Evolutionary conservation across 305 asterid species (phyloP), one percentile per base, ranked within the genome.

Genomic region (Plantago lanceolata): DNA sequence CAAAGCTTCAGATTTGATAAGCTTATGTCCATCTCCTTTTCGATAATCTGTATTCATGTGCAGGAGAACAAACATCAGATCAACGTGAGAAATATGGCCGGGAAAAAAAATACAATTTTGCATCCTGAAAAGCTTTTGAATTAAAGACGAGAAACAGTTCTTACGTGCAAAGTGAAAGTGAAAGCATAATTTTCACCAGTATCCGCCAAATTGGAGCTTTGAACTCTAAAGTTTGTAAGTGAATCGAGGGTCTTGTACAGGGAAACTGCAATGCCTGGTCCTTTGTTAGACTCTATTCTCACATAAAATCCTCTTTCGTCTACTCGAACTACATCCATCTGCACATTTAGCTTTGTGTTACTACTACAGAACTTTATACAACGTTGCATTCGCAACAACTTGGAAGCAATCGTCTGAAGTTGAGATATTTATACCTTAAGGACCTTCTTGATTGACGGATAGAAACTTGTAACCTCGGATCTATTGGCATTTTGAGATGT

Each of bases 301-400:
- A 80, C 90, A 62, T 85, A 84, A 73, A 76, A 84, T 54, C 74
- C 89, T 57, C 76, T 74, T 61, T 82, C 84, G 58, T 82, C 95
- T 20, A 92, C 79, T 66, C 73, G 78, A 73, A 66, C 44, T 13
- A 89, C 86, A 12, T 89, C 90, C 82, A 91, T 80, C 95, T 88
- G 84, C 73, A 68, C 26, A 15, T 40, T 21, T 35, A 16, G 20
- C 26, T 33, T 49, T 29, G 8, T 48, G 33, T 50, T 19, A 59
- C 21, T 2, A n/a, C 55, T 21, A 19, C 19, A 14, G 45, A 53
- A 31, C 4, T 33, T 35, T 3, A 55, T 1, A 33, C 14, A 31
- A 33, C 0, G 14, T 21, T 26, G 28, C 12, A 48, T 49, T 5
- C 40, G 29, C 19, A 8, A 16, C 11, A 35, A 48, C 16, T 15